Percentiles rank a stretch among this genome's conserved stretches.
Evolutionary conservation across 2,329 filamentous ascomycete genomes (phyloP).

Genomic region (Phaeosphaeria sp.): DNA sequence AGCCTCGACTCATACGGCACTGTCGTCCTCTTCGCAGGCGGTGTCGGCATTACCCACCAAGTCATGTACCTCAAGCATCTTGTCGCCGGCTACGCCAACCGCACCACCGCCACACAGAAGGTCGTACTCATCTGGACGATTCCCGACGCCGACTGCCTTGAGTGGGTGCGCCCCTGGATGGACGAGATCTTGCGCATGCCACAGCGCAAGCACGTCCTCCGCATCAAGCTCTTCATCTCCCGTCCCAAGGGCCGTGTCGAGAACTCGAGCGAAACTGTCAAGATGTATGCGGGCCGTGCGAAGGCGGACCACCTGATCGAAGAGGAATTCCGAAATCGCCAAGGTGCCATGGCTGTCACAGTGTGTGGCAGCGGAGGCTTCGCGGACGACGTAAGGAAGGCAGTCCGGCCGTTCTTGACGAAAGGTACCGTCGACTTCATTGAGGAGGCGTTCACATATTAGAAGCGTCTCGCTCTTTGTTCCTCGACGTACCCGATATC

Average conservation of each 20-base stretch:
- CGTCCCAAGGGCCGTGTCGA: slow-evolving; percentile 65
- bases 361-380: slow-evolving; percentile 70
- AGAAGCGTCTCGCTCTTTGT: slow-evolving; percentile 3
- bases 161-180: slow-evolving; percentile 72
- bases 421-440: slow-evolving; percentile 66
- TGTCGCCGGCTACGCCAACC: slow-evolving; percentile 70
- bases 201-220: slow-evolving; percentile 64
- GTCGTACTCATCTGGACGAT: slow-evolving; percentile 81
- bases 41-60: slow-evolving; percentile 81
- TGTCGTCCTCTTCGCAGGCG: slow-evolving; percentile 79
- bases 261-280: slow-evolving; percentile 63
- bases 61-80: slow-evolving; percentile 78
- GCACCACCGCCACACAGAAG: slow-evolving; percentile 74
- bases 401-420: slow-evolving; percentile 59
- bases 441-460: slow-evolving; percentile 72
- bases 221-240: slow-evolving; percentile 68
- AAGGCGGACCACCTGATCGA: slow-evolving; percentile 63
- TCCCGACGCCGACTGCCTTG: slow-evolving; percentile 70
- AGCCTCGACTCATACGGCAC: slow-evolving; percentile 78
- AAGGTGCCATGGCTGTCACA: slow-evolving; percentile 67
- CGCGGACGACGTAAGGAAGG: slow-evolving; percentile 66
- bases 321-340: slow-evolving; percentile 61
- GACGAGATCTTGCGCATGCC: slow-evolving; percentile 68
- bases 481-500: background rate
- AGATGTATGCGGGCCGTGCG: slow-evolving; percentile 68